These are phyloP conservation scores for Coniochaeta sp. DNA, from an alignment of 2,329 filamentous ascomycete species.

Conservation along the genomic window DNA sequence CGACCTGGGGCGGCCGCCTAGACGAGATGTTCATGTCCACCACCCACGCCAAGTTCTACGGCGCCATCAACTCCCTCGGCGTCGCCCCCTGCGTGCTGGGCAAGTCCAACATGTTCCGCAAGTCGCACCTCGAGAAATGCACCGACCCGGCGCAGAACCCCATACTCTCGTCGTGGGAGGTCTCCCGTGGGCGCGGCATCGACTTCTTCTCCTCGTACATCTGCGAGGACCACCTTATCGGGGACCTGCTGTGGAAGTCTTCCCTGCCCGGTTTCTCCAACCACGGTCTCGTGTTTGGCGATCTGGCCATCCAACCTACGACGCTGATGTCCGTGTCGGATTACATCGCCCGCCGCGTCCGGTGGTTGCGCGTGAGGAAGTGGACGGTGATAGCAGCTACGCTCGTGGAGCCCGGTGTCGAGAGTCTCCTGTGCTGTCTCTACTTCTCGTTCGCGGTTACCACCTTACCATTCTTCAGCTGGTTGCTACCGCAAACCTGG, in stretches of 20 bases:
- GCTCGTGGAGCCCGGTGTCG: slow-evolving; percentile 85
- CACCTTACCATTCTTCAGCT: slow-evolving; percentile 56
- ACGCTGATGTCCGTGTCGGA: slow-evolving; percentile 68
- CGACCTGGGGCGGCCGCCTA: slow-evolving; percentile 65
- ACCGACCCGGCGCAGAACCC: slow-evolving; percentile 44
- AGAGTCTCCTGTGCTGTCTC: slow-evolving; percentile 75
- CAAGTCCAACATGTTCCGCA: slow-evolving; percentile 98
- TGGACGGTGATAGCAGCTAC: slow-evolving; percentile 89
- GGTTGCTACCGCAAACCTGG: slow-evolving; percentile 61
- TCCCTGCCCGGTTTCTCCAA: slow-evolving; percentile 59
- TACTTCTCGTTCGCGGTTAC: slow-evolving; percentile 77
- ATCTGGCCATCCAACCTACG: slow-evolving; percentile 86
- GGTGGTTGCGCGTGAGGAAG: slow-evolving; percentile 91
- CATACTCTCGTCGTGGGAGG: slow-evolving; percentile 27
- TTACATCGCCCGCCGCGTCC: slow-evolving; percentile 73
- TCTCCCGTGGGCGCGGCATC: slow-evolving; percentile 56
- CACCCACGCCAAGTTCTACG: slow-evolving; percentile 94
- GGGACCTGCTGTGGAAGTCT: slow-evolving; percentile 82
- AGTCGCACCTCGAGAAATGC: slow-evolving; percentile 76
- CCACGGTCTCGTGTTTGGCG: slow-evolving; percentile 77
- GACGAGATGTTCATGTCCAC: slow-evolving; percentile 95
- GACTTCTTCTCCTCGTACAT: slow-evolving; percentile 95
- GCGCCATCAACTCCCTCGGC: slow-evolving; percentile 87
- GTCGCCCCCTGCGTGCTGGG: slow-evolving; percentile 91
- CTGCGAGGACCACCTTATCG: slow-evolving; percentile 95